Conservation (phyloP, 164 flowering plant species). For the grape (Vitis vinifera) region DNA sequence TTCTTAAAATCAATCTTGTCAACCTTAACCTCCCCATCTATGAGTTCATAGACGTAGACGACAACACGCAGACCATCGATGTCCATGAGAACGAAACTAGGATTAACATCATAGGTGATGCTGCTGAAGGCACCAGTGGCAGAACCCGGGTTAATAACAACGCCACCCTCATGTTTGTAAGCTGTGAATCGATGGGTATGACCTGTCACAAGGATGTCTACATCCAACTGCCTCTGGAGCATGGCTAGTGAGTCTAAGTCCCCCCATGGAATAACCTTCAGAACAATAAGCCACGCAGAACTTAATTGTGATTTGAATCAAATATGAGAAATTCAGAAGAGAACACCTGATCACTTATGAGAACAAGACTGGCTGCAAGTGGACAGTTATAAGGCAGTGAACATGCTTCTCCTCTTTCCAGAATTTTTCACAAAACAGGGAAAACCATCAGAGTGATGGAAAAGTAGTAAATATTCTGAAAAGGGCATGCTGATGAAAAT, state of each 20-base stretch:
- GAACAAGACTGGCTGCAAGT: too few relatives aligned
- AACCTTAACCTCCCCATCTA: slow-evolving; percentile 88
- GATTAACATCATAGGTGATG: slow-evolving; percentile 85
- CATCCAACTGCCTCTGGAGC: slow-evolving; percentile 96
- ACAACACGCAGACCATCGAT: slow-evolving; percentile 80
- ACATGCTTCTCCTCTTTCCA: too few relatives aligned
- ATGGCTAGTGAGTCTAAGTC: slow-evolving; percentile 94
- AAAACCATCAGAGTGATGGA: too few relatives aligned
- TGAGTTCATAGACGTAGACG: slow-evolving; percentile 85
- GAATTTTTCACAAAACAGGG: too few relatives aligned
- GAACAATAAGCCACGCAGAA: background rate
- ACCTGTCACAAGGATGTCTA: slow-evolving; percentile 93
- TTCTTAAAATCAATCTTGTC: slow-evolving; percentile 92
- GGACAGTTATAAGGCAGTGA: too few relatives aligned
- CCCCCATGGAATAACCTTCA: slow-evolving; percentile 92
- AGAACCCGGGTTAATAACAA: slow-evolving; percentile 85
- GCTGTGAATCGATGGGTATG: slow-evolving; percentile 90
- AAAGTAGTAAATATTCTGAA: too few relatives aligned
- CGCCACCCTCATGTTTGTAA: slow-evolving; percentile 88
- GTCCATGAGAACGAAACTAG: slow-evolving; percentile 90
- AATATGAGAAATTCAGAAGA: too few relatives aligned
- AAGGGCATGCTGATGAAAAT: too few relatives aligned
- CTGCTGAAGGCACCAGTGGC: slow-evolving; percentile 87
- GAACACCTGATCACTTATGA: too few relatives aligned
- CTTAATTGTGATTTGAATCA: too few relatives aligned